Evolutionary conservation across 106 monocot species (phyloP).

Genomic region (Triglochin maritima): DNA sequence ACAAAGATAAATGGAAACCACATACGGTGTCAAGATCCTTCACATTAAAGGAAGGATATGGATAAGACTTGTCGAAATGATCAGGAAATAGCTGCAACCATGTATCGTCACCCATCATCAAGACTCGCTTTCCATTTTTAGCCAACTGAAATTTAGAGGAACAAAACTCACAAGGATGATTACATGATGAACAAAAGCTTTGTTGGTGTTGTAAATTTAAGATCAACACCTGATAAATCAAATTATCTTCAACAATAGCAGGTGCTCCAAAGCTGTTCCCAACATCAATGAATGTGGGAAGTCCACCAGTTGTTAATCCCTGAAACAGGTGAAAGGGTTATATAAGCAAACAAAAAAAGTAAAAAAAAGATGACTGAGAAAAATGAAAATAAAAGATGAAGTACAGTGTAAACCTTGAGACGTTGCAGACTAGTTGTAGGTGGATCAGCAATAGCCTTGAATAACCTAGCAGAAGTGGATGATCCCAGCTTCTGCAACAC

Average conservation of each 20-base stretch:
- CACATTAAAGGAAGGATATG: constrained; percentile 97
- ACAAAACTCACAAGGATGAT: not conserved
- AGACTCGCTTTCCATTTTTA: constrained; percentile 76
- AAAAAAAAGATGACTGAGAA: not conserved
- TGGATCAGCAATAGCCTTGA: constrained; percentile 96
- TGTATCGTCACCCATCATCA: constrained; percentile 99
- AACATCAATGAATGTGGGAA: constrained; percentile 96
- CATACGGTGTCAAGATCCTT: constrained; percentile 96
- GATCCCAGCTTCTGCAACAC: constrained; percentile 69
- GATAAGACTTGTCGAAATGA: constrained; percentile 61
- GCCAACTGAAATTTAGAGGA: constrained; percentile 33
- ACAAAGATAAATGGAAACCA: not conserved
- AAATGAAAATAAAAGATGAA: not conserved
- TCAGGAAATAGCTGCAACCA: constrained; percentile 91
- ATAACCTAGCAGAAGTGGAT: constrained; percentile 50
- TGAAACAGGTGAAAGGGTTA: constrained; percentile 10
- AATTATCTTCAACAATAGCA: constrained; percentile 88
- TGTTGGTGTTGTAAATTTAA: not conserved
- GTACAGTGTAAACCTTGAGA: constrained; percentile 43
- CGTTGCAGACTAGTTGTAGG: constrained; percentile 93
- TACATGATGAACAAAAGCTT: not conserved
- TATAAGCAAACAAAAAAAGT: not conserved
- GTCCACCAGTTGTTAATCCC: constrained; percentile 93
- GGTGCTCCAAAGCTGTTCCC: constrained; percentile 99
- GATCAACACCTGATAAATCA: constrained; percentile 71